These are phyloP conservation scores for Rhynchospora breviuscula DNA, from an alignment of 176 grass and related monocot genomes.

Conservation along the genomic window DNA sequence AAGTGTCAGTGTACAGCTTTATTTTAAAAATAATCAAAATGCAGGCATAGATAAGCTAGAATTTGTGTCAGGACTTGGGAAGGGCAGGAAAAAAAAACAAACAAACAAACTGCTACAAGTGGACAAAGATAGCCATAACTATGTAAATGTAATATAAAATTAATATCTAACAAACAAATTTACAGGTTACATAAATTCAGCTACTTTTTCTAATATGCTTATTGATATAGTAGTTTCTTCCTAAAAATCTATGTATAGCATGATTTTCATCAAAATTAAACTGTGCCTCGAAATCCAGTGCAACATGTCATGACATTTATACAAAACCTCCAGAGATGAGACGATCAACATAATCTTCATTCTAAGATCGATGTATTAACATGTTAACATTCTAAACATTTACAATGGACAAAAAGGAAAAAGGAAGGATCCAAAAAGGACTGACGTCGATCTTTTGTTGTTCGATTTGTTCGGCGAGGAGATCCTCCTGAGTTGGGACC, in stretches of 20 bases:
- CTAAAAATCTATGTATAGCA: background rate
- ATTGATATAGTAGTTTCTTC: background rate
- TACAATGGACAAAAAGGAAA: background rate
- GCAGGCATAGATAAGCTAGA: background rate
- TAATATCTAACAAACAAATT: background rate
- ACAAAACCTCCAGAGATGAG: too few species aligned
- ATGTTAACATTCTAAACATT: background rate
- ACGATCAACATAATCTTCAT: too few species aligned
- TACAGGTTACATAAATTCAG: background rate
- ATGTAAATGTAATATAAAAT: background rate
- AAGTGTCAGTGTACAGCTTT: background rate
- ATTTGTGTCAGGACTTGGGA: too few species aligned
- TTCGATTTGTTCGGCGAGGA: conserved; percentile 40
- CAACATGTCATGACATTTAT: background rate
- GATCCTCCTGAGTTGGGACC: conserved; percentile 44
- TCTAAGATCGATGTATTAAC: background rate
- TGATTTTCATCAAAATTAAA: background rate
- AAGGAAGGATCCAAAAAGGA: background rate
- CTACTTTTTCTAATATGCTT: background rate
- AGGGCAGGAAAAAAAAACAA: too few species aligned
- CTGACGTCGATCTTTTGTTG: conserved; percentile 48
- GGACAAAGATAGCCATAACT: background rate
- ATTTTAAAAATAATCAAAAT: background rate
- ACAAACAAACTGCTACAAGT: background rate
- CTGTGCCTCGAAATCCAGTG: background rate